Evolutionary conservation across 2,329 filamentous ascomycete species (phyloP), one percentile per base, ranked within the genome.

Genomic region (Paraconiothyrium brasiliense): DNA sequence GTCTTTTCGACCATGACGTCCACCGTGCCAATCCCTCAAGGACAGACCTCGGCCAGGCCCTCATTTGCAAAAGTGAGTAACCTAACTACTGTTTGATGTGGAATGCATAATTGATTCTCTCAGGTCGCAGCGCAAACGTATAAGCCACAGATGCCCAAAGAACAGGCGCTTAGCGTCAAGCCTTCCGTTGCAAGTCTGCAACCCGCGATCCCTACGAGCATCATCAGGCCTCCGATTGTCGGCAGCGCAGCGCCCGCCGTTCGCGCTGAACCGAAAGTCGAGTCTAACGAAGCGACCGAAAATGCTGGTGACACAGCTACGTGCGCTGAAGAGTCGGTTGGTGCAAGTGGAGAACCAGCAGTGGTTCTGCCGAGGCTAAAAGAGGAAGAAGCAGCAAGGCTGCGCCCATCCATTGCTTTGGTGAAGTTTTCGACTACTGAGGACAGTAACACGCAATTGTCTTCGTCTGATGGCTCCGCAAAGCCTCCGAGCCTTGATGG

Each of bases 401-500:
- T 71, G 9, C 75, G 67, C 54, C 63, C 67, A 6, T 65, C 75
- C 4, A 72, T 71, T 43, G 68, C 72, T 13, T 30, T 77, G 37
- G 71, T 71, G 50, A 78, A 76, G 58, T 66, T 76, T 11, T 67
- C 71, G 14, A 67, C 71, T 30, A 71, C 77, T 14, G 82, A 84
- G 61, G 82, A 84, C 58, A 78, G 70, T 59, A 78, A 71, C 60
- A 83, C 82, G 2, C 81, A 83, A 61, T 69, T 83, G 4, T 83
- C 82, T 20, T 84, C 82, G 16, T 89, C 86, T 16, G 86, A 82
- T 66, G 86, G 84, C 49, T 89, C 87, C 43, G 93, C 90, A 2
- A 97, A 97, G 79, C 92, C 92, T 55, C 91, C 92, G 39, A 97
- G 93, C 75, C 84, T 97, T 44, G 94, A 97, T 76, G 93, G 92